Conservation (phyloP, 495 filamentous ascomycete species). For the Penicillium mononematosum region DNA sequence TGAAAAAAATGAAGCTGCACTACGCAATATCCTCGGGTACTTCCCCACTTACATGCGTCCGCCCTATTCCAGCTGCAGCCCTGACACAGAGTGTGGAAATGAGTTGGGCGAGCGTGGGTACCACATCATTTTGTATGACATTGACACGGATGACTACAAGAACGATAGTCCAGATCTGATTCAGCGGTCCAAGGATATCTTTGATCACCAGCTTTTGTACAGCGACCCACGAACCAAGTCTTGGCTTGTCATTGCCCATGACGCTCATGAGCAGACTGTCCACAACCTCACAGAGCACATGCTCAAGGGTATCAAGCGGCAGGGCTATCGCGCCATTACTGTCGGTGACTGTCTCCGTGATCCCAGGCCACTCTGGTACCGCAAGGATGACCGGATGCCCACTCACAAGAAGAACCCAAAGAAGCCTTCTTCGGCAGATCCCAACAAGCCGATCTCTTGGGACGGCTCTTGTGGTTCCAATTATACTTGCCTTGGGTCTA, state of each 20-base stretch:
- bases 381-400: constrained; percentile 33
- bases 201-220: constrained; percentile 51
- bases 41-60: constrained; percentile 87
- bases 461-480: constrained; percentile 55
- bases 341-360: constrained; percentile 77
- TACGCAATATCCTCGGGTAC: constrained; percentile 74
- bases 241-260: constrained; percentile 73
- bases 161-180: constrained; percentile 60
- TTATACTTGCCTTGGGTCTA: constrained; percentile 49
- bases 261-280: constrained; percentile 74
- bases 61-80: constrained; percentile 71
- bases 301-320: constrained; percentile 52
- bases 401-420: constrained; percentile 15
- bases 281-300: constrained; percentile 76
- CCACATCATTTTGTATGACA: constrained; percentile 70
- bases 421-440: constrained; percentile 34
- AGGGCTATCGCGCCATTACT: constrained; percentile 68
- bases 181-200: constrained; percentile 71
- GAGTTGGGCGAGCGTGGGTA: constrained; percentile 69
- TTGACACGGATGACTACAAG: constrained; percentile 78
- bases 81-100: constrained; percentile 53
- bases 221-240: constrained; percentile 44
- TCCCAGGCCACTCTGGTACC: constrained; percentile 69
- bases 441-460: constrained; percentile 41
- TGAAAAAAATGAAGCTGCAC: constrained; percentile 73